These are phyloP conservation scores for Sporothrix pseudoabietina DNA, from an alignment of 2,329 filamentous ascomycete genomes.

Conservation along the genomic window DNA sequence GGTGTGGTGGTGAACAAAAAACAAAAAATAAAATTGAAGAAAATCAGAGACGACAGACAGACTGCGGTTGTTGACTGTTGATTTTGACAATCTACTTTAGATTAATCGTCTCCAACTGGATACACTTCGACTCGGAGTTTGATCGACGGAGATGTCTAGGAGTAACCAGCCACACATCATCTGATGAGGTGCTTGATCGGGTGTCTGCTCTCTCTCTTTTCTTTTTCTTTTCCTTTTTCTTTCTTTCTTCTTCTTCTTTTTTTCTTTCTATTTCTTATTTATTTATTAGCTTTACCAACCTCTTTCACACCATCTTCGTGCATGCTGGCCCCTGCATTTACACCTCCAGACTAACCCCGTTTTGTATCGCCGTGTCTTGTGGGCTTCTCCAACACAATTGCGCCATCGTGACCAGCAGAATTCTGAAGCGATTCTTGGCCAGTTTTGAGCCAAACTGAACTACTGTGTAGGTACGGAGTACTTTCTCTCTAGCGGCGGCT, in stretches of 20 bases:
- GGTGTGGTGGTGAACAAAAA: neutral
- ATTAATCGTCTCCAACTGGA: neutral
- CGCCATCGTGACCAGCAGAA: neutral
- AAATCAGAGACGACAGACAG: neutral
- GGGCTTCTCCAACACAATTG: neutral
- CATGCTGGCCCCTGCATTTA: neutral
- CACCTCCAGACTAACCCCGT: neutral
- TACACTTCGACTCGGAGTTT: neutral
- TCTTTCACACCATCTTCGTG: neutral
- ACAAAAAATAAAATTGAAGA: neutral
- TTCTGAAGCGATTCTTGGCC: neutral
- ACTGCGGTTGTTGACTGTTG: neutral
- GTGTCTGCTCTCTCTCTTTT: neutral
- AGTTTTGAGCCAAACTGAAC: too few species aligned
- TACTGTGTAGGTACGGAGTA: too few species aligned
- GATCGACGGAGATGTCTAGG: neutral
- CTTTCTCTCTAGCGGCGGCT: neutral
- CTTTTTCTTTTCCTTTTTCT: neutral
- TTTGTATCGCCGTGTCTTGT: slow-evolving; percentile 11
- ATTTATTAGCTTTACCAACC: neutral
- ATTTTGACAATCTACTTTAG: neutral
- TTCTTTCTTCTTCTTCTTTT: neutral
- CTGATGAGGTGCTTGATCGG: neutral
- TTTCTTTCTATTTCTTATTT: neutral
- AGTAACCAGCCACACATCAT: neutral